Conservation (phyloP, 2,329 filamentous ascomycete genomes). For the Fonsecaea multimorphosa region DNA sequence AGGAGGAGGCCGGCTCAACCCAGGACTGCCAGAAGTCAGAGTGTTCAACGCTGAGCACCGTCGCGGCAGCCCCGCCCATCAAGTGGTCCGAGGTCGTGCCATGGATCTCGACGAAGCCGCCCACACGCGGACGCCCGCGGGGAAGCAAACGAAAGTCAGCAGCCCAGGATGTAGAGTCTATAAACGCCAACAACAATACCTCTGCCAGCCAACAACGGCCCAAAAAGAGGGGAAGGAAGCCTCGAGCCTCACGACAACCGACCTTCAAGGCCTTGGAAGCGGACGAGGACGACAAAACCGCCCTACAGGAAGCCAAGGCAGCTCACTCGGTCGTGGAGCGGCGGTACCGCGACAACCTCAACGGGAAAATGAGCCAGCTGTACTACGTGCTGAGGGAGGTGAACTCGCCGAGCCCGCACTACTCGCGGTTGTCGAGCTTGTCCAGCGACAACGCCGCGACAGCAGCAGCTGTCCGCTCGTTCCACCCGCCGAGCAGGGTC, state of each 20-base stretch:
- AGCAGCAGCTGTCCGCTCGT: not conserved
- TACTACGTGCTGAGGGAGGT: slow-evolving; percentile 29
- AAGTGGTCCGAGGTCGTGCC: not conserved
- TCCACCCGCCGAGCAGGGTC: slow-evolving; percentile 29
- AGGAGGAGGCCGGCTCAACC: not conserved
- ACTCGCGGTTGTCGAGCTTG: slow-evolving; percentile 10
- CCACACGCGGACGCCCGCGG: not conserved
- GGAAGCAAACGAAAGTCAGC: not conserved
- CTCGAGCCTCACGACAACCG: slow-evolving; percentile 17
- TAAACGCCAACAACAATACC: not conserved
- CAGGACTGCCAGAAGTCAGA: not conserved
- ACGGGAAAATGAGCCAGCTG: slow-evolving; percentile 37
- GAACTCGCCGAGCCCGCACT: slow-evolving; percentile 21
- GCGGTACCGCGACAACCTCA: slow-evolving; percentile 38
- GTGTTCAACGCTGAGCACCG: not conserved
- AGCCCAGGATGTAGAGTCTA: not conserved
- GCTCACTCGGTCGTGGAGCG: slow-evolving; percentile 38
- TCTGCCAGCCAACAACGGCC: not conserved
- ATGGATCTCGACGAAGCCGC: not conserved
- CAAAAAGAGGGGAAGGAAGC: not conserved
- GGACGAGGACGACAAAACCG: slow-evolving; percentile 25
- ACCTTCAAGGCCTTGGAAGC: slow-evolving; percentile 13
- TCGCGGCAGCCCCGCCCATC: not conserved
- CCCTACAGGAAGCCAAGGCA: slow-evolving; percentile 29
- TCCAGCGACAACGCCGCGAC: not conserved